Base-by-base conservation (phyloP, 2,329 filamentous ascomycete genomes). In the Aspergillus sclerotialis region DNA sequence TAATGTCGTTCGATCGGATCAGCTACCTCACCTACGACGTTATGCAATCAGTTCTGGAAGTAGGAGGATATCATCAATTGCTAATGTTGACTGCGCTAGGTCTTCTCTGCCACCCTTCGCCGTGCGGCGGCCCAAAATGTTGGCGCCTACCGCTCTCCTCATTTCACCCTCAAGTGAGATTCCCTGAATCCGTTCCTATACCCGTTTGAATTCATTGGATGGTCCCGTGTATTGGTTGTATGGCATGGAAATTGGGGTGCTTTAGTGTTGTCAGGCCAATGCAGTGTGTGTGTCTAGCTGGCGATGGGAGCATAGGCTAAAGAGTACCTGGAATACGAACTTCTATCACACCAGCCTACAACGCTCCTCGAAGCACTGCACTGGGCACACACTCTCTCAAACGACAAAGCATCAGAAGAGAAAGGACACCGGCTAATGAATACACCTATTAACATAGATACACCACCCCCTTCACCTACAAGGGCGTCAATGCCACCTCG, bases 161-260 rank as follows among this genome's bases (percentile, higher is more conserved):
- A 23, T 23, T 77, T 72, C 53, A 75, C 70, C 36, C 75, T 75
- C 41, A 68, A 73, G 75, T 80, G 68, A 58, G 61, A 51, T 30
- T 21, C 17, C 42, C 46, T 35, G 19, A 24, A 15, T 27, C 11
- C 10, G 15, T 11, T 13, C 10, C 11, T 13, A 15, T n/a, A 19
- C 10, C 24, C 15, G 10, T 9, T 21, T 14, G n/a, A 15, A 13
- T 23, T 6, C 19, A 23, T 23, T 23, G 10, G 19, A 23, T 10
- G 10, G 19, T 7, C 7, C 19, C 13, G 26, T 28, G 11, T 28
- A 28, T 28, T 28, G 26, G 9, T 28, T 28, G 26, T n/a, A n/a
- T 23, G 19, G 19, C 19, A 23, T n/a, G n/a, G n/a, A n/a, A n/a
- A n/a, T n/a, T n/a, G n/a, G n/a, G n/a, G n/a, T n/a, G n/a, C n/a